These are phyloP conservation scores for Geotrichum aggregatum DNA, from an alignment of 1,139 yeast genomes.

Conservation along the genomic window DNA sequence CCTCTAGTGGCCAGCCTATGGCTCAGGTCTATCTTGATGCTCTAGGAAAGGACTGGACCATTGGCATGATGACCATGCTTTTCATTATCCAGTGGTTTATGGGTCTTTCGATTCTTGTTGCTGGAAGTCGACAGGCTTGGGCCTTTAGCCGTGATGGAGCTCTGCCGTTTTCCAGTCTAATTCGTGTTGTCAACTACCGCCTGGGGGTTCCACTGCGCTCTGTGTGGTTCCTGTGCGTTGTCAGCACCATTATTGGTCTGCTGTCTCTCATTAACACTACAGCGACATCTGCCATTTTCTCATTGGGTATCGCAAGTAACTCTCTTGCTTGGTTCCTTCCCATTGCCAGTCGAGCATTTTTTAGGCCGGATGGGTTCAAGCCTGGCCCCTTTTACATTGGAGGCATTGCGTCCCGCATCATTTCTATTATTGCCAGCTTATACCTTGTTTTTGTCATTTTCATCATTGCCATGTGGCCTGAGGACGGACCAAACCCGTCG, in stretches of 20 bases:
- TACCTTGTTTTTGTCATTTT: conserved; percentile 55
- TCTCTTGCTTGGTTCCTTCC: conserved; percentile 62
- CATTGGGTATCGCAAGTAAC: conserved; percentile 57
- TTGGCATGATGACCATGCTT: conserved; percentile 35
- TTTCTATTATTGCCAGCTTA: conserved; percentile 29
- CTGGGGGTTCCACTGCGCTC: conserved; percentile 61
- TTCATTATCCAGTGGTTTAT: conserved; percentile 46
- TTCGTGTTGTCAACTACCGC: conserved; percentile 52
- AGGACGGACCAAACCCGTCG: conserved; percentile 47
- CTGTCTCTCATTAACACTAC: conserved; percentile 54
- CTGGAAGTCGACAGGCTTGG: conserved; percentile 82
- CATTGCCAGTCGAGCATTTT: conserved; percentile 44
- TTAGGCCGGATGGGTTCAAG: conserved; percentile 48
- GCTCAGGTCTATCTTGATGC: conserved; percentile 66
- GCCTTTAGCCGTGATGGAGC: conserved; percentile 90
- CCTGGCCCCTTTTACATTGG: conserved; percentile 69
- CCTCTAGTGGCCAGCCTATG: conserved; percentile 35
- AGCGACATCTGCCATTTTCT: conserved; percentile 61
- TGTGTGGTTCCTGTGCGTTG: conserved; percentile 49
- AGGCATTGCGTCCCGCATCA: conserved; percentile 41
- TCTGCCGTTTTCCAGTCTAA: conserved; percentile 55
- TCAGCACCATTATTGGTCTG: conserved; percentile 52
- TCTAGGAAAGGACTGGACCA: conserved; percentile 65
- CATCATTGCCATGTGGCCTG: conserved; percentile 57
- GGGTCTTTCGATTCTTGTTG: conserved; percentile 66